Percentiles rank a stretch among this genome's conserved stretches.
Conservation (phyloP, 208 protist genomes). For the Naegleria lovaniensis region DNA sequence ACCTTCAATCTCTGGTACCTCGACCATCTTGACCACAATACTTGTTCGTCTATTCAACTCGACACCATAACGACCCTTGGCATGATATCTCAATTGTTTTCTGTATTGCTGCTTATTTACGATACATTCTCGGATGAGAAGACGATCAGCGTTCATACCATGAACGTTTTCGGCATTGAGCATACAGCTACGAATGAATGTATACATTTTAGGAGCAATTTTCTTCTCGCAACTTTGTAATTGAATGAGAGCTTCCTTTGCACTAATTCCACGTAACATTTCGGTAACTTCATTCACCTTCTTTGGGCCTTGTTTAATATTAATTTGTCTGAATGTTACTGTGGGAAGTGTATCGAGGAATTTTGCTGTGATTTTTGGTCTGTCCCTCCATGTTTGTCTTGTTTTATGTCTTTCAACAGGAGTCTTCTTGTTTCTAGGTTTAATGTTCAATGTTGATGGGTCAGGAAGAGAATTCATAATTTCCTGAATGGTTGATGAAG, state of each 20-base stretch:
- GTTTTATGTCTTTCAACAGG: neutral
- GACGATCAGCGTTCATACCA: neutral
- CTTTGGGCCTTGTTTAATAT: neutral
- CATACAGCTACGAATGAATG: neutral
- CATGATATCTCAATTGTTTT: neutral
- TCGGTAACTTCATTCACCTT: neutral
- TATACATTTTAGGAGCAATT: neutral
- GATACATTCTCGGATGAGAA: neutral
- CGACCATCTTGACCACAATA: neutral
- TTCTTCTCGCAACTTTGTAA: neutral
- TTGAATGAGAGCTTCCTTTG: conserved; percentile 12
- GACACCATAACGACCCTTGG: neutral
- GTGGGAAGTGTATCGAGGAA: neutral
- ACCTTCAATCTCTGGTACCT: conserved; percentile 9
- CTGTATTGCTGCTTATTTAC: neutral
- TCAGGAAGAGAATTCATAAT: neutral
- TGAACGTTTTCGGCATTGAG: neutral
- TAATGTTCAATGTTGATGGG: neutral
- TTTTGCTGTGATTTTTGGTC: neutral
- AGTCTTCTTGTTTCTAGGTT: neutral
- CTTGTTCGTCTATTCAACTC: neutral
- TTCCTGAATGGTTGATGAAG: neutral
- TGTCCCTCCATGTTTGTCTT: neutral
- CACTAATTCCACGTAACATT: neutral
- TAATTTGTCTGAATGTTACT: neutral